Conservation (phyloP, 768 basidiomycete genomes). For the Tricholoma flavovirens region DNA sequence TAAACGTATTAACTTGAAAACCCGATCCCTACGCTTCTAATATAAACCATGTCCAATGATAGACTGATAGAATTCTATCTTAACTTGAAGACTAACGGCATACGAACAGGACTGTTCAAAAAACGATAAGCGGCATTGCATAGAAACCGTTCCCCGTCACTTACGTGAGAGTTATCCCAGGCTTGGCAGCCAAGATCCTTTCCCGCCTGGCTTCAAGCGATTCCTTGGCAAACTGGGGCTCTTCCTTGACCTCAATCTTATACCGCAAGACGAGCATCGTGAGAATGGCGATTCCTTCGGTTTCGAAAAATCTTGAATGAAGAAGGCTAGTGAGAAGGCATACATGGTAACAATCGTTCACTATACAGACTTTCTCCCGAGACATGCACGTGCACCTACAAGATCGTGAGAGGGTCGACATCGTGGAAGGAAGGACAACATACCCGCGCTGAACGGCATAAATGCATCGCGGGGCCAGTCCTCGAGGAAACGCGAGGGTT, state of each 20-base stretch:
- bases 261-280: constrained; percentile 42
- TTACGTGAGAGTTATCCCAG: constrained; percentile 41
- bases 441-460: constrained; percentile 44
- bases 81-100: constrained; percentile 30
- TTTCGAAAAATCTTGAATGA: constrained; percentile 27
- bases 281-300: constrained; percentile 45
- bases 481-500: constrained; percentile 41
- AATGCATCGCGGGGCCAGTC: constrained; percentile 54
- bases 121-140: neutral
- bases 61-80: constrained; percentile 8
- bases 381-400: constrained; percentile 37
- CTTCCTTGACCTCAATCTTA: constrained; percentile 44
- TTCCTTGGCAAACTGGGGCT: constrained; percentile 42
- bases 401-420: neutral
- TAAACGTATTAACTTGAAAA: too few relatives aligned
- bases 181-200: constrained; percentile 31
- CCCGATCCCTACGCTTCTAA: too few relatives aligned
- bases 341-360: too few relatives aligned
- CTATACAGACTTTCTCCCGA: constrained; percentile 36
- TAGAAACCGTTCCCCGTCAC: constrained; percentile 12
- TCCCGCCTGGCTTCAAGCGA: constrained; percentile 40
- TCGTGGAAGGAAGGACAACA: constrained; percentile 8
- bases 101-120: constrained; percentile 21
- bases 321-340: neutral
- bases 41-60: too few relatives aligned